Conservation (phyloP, 768 basidiomycete genomes). For the Calocybe indica region DNA sequence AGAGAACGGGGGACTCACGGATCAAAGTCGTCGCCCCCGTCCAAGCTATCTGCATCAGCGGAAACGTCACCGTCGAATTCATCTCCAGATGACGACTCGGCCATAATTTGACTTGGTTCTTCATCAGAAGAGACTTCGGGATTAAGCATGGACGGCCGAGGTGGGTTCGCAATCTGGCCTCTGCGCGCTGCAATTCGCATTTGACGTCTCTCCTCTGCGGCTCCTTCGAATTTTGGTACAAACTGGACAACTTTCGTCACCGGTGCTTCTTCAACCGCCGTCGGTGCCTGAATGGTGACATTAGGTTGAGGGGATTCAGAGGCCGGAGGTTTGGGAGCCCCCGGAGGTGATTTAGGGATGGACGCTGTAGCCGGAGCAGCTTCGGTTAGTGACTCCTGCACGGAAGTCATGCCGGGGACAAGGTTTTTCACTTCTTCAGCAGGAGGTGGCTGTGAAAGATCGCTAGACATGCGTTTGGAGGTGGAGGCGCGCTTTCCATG, state of each 20-base stretch:
- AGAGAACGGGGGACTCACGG: conserved; percentile 43
- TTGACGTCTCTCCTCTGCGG: conserved; percentile 67
- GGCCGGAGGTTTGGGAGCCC: conserved; percentile 6
- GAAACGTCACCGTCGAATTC: conserved; percentile 43
- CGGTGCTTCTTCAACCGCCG: conserved; percentile 35
- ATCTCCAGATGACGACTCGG: conserved; percentile 41
- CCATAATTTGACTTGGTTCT: conserved; percentile 39
- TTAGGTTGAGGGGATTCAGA: conserved; percentile 26
- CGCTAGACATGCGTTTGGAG: conserved; percentile 31
- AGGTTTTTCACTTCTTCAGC: conserved; percentile 31
- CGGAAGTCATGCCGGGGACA: conserved; percentile 24
- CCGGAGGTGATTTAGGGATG: conserved; percentile 12
- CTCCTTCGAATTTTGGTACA: conserved; percentile 74
- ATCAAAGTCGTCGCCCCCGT: conserved; percentile 74
- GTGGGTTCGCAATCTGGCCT: conserved; percentile 29
- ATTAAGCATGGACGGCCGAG: conserved; percentile 28
- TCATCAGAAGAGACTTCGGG: conserved; percentile 53
- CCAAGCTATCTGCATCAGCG: conserved; percentile 43
- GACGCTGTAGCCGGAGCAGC: conserved; percentile 23
- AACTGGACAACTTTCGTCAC: conserved; percentile 53
- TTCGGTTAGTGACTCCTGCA: conserved; percentile 24
- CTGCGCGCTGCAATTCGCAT: conserved; percentile 61
- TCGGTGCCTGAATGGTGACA: conserved; percentile 35
- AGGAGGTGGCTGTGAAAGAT: conserved; percentile 29
- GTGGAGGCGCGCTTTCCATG: conserved; percentile 53